phyloP scores from a whole-genome alignment of 192 early-diverging fungal genomes.

The Coemansia aciculifera region DNA sequence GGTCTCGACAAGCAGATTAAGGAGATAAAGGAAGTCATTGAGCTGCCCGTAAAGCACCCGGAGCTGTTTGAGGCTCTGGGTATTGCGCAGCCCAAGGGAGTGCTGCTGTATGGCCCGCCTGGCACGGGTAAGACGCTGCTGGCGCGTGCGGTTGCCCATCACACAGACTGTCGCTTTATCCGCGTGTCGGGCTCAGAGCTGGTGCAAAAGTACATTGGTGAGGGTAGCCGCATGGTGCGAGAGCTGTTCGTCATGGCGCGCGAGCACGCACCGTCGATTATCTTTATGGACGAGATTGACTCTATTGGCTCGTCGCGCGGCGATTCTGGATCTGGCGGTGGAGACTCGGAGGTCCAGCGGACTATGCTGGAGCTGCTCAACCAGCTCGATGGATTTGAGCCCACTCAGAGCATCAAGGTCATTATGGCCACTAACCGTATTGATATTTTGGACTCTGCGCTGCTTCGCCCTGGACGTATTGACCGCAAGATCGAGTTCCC shows the following conservation, averaged over 20 bases:
- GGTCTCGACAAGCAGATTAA: slow-evolving; percentile 99
- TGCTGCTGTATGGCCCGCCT: slow-evolving; percentile 87
- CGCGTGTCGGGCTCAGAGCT: slow-evolving; percentile 88
- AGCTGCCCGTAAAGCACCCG: slow-evolving; percentile 98
- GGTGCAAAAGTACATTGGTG: slow-evolving; percentile 92
- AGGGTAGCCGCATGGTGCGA: slow-evolving; percentile 88
- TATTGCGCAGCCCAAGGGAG: slow-evolving; percentile 99
- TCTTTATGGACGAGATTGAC: slow-evolving; percentile 94
- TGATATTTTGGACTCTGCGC: slow-evolving; percentile 85
- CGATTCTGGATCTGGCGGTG: slow-evolving; percentile 71
- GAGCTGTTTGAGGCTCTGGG: slow-evolving; percentile 97
- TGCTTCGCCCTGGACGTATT: slow-evolving; percentile 86
- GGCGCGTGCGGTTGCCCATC: slow-evolving; percentile 89
- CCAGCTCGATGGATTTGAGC: slow-evolving; percentile 88
- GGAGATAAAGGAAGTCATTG: slow-evolving; percentile 99
- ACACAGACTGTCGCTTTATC: slow-evolving; percentile 90
- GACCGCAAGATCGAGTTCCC: slow-evolving; percentile 92
- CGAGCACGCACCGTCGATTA: slow-evolving; percentile 89
- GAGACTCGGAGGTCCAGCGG: slow-evolving; percentile 88
- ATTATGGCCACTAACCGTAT: slow-evolving; percentile 94
- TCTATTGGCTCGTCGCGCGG: slow-evolving; percentile 86
- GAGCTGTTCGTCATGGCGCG: slow-evolving; percentile 90
- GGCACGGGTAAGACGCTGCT: slow-evolving; percentile 88
- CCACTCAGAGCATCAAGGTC: slow-evolving; percentile 90
- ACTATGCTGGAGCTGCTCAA: slow-evolving; percentile 90